Conservation (phyloP, 148 eudicot species). For the Amaranthus cruentus region DNA sequence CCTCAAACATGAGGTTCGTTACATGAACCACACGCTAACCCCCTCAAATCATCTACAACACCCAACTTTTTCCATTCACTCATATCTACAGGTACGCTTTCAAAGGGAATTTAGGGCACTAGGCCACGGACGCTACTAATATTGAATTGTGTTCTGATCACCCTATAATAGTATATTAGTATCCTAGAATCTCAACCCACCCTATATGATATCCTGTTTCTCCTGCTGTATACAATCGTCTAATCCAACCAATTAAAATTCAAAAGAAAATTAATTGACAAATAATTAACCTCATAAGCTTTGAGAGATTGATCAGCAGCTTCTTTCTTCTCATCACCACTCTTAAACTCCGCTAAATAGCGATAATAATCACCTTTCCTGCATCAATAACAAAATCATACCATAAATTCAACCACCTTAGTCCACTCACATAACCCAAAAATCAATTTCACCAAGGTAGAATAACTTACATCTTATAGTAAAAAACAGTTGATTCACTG, state of each 20-base stretch:
- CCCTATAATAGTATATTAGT: no score
- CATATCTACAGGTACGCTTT: no score
- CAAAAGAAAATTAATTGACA: neutral
- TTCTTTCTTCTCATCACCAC: constrained; percentile 34
- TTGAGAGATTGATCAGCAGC: constrained; percentile 37
- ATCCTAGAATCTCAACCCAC: no score
- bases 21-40: no score
- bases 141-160: no score
- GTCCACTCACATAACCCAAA: neutral
- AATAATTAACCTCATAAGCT: constrained; percentile 35
- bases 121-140: no score
- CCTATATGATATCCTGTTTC: no score
- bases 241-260: neutral
- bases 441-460: neutral
- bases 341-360: constrained; percentile 40
- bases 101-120: no score
- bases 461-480: constrained; percentile 50
- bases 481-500: constrained; percentile 63
- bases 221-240: no score
- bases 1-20: no score
- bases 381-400: constrained; percentile 9
- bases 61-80: no score
- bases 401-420: neutral
- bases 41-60: no score
- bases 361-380: constrained; percentile 48